Conservation (phyloP, 257 asterid species). For the Lithospermum erythrorhizon region DNA sequence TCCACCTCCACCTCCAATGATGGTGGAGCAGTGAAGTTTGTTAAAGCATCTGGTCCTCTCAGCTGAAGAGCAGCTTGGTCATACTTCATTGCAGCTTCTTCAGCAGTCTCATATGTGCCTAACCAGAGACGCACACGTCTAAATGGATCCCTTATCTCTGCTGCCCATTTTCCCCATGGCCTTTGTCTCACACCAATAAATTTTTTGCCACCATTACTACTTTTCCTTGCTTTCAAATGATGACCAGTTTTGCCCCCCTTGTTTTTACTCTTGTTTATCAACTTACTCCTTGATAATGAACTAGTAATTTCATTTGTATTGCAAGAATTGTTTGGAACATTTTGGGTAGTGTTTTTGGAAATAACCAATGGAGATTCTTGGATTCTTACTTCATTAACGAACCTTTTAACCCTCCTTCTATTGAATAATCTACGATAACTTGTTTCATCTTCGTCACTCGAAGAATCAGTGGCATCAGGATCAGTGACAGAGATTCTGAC, state of each 20-base stretch:
- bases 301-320: neutral
- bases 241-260: conserved; percentile 12
- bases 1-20: neutral
- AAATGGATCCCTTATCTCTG: conserved; percentile 85
- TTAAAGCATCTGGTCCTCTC: conserved; percentile 93
- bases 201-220: conserved; percentile 22
- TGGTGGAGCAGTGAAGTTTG: conserved; percentile 33
- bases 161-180: conserved; percentile 99
- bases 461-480: conserved; percentile 85
- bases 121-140: conserved; percentile 84
- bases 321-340: too few relatives aligned
- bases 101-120: conserved; percentile 90
- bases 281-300: neutral
- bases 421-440: neutral
- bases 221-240: conserved; percentile 7
- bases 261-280: conserved; percentile 29
- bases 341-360: too few relatives aligned
- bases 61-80: conserved; percentile 94
- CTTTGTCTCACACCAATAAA: conserved; percentile 87
- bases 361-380: conserved; percentile 15
- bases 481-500: conserved; percentile 70
- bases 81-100: conserved; percentile 96
- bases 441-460: conserved; percentile 57
- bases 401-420: conserved; percentile 50
- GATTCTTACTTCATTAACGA: conserved; percentile 55